Conservation (phyloP, 78 protist species). For the Polysphondylium violaceum region DNA sequence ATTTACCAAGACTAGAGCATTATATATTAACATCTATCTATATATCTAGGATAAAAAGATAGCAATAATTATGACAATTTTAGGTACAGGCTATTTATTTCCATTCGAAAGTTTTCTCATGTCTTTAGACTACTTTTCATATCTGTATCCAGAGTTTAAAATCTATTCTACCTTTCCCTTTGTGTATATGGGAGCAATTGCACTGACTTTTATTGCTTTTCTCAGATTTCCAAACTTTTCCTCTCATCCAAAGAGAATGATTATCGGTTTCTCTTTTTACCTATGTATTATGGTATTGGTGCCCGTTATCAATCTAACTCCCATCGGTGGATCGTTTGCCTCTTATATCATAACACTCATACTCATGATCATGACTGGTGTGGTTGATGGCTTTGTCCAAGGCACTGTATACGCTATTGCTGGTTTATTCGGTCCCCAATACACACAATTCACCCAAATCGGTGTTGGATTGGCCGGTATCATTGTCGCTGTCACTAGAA, state of each 20-base stretch:
- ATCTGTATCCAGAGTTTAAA: conserved; percentile 29
- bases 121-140: conserved; percentile 35
- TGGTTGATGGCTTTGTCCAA: conserved; percentile 59
- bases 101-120: conserved; percentile 45
- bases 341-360: conserved; percentile 20
- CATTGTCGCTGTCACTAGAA: conserved; percentile 41
- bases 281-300: conserved; percentile 19
- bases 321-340: conserved; percentile 6
- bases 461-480: conserved; percentile 62
- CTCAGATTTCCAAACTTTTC: conserved; percentile 32
- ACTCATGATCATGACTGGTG: conserved; percentile 2
- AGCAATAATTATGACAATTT: conserved; percentile 24
- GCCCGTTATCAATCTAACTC: conserved; percentile 36
- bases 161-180: conserved; percentile 43
- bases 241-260: conserved; percentile 10
- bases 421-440: conserved; percentile 50
- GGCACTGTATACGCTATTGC: conserved; percentile 57
- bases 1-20: no score
- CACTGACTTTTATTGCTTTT: conserved; percentile 23
- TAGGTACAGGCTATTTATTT: conserved; percentile 29
- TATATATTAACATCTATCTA: no score
- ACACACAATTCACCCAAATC: conserved; percentile 39
- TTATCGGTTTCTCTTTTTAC: conserved; percentile 31
- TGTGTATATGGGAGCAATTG: conserved; percentile 37
- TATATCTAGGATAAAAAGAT: conserved; percentile 47